These are phyloP conservation scores for Dendrostoma leiphaemia DNA, from an alignment of 2,329 filamentous ascomycete genomes.

Conservation along the genomic window DNA sequence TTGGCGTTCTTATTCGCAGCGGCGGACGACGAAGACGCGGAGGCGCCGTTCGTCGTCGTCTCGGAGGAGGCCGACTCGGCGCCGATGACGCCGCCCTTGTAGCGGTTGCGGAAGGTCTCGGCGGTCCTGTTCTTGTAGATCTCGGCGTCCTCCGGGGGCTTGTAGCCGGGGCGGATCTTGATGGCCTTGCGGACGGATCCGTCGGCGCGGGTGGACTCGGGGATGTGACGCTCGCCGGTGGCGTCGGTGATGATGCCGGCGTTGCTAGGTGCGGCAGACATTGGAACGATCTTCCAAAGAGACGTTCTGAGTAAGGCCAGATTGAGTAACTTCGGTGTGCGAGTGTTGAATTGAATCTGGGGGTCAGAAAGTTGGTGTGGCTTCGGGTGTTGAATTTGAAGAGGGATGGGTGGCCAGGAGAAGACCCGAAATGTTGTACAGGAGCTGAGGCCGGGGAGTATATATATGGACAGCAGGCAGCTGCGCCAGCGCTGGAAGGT, in stretches of 20 bases:
- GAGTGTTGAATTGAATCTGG: no score
- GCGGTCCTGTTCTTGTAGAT: constrained; percentile 93
- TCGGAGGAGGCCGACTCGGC: constrained; percentile 36
- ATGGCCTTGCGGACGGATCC: constrained; percentile 93
- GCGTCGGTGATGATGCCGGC: constrained; percentile 78
- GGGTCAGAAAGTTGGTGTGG: not conserved
- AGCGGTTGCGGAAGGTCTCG: constrained; percentile 75
- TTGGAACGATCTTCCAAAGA: constrained; percentile 18
- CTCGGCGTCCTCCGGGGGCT: constrained; percentile 91
- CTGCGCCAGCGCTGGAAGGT: no score
- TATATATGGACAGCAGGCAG: not conserved
- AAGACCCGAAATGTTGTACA: no score
- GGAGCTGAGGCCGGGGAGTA: no score
- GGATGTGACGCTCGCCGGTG: constrained; percentile 84
- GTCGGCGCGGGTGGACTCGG: constrained; percentile 80
- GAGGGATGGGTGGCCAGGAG: not conserved
- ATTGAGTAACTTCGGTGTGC: no score
- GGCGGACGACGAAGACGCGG: constrained; percentile 36
- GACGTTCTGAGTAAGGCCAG: no score
- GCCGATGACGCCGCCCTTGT: constrained; percentile 18
- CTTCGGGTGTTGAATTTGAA: not conserved
- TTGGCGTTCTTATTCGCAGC: constrained; percentile 85
- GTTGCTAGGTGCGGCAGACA: constrained; percentile 53
- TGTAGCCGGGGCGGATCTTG: constrained; percentile 88
- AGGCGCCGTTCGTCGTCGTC: not conserved